Conservation (phyloP, 306 rosid species). For the Acmispon strigosus region DNA sequence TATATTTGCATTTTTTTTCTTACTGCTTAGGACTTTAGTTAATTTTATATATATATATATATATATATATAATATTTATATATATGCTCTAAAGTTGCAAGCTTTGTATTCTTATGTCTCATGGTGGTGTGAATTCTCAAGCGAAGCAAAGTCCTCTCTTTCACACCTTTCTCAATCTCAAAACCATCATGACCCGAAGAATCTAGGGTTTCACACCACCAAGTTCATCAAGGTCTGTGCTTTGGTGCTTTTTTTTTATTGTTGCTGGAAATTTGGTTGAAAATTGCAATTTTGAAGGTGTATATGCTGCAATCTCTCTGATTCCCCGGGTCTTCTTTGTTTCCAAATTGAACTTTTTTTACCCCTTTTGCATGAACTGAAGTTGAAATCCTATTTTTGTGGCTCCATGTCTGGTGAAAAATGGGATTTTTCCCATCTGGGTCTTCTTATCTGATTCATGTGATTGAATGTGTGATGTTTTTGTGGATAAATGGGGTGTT, state of each 20-base stretch:
- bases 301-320: slow-evolving; percentile 26
- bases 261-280: slow-evolving; percentile 24
- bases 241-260: slow-evolving; percentile 28
- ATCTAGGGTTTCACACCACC: slow-evolving; percentile 78
- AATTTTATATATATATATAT: neutral
- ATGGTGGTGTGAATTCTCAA: slow-evolving; percentile 62
- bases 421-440: slow-evolving; percentile 38
- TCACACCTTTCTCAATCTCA: slow-evolving; percentile 65
- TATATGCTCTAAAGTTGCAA: slow-evolving; percentile 40
- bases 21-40: slow-evolving; percentile 16
- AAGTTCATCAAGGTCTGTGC: slow-evolving; percentile 55
- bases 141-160: slow-evolving; percentile 57
- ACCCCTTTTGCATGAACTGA: neutral
- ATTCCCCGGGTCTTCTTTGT: slow-evolving; percentile 23
- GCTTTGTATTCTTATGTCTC: slow-evolving; percentile 49
- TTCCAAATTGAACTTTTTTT: neutral
- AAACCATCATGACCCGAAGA: slow-evolving; percentile 50
- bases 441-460: slow-evolving; percentile 26
- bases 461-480: slow-evolving; percentile 31
- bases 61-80: neutral
- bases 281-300: slow-evolving; percentile 9
- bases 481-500: slow-evolving; percentile 12
- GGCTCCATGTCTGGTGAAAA: slow-evolving; percentile 35
- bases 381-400: slow-evolving; percentile 22
- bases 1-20: neutral